These are phyloP conservation scores for Cyclostephanos invisitatus DNA, from an alignment of 108 stramenopile species.

Conservation along the genomic window DNA sequence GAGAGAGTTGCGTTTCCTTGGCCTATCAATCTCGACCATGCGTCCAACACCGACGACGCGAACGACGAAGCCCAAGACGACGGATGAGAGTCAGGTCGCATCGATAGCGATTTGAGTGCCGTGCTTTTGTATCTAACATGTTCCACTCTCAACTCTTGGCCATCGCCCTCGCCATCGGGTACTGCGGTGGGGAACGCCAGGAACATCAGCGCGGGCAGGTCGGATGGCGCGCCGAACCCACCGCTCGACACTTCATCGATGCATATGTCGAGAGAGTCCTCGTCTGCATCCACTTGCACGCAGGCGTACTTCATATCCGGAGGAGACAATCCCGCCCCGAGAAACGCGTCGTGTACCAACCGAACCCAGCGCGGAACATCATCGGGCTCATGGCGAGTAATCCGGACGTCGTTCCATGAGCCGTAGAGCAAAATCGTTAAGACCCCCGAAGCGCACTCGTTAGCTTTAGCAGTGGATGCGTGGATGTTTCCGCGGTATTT, in stretches of 20 bases:
- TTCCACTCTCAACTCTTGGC: constrained; percentile 15
- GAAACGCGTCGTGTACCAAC: constrained; percentile 13
- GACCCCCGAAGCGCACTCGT: not conserved
- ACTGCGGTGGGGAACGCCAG: constrained; percentile 12
- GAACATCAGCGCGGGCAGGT: constrained; percentile 29
- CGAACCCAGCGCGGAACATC: not conserved
- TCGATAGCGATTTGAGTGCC: constrained; percentile 23
- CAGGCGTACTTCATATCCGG: constrained; percentile 9
- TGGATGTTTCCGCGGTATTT: constrained; percentile 15
- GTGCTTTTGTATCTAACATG: constrained; percentile 14
- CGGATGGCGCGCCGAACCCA: constrained; percentile 33
- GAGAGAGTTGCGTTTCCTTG: constrained; percentile 18
- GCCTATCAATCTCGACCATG: constrained; percentile 32
- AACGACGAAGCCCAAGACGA: not conserved
- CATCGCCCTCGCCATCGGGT: not conserved
- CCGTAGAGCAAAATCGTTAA: constrained; percentile 30
- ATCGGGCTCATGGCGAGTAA: not conserved
- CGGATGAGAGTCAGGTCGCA: not conserved
- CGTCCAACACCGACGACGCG: constrained; percentile 11
- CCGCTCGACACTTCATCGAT: constrained; percentile 4
- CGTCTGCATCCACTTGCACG: constrained; percentile 33
- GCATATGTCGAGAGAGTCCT: constrained; percentile 32
- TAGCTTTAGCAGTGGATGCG: constrained; percentile 10
- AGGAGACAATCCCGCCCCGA: not conserved
- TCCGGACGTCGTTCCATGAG: constrained; percentile 40